phyloP scores from a whole-genome alignment of 2,329 filamentous ascomycete genomes.

The Huntiella moniliformis region DNA sequence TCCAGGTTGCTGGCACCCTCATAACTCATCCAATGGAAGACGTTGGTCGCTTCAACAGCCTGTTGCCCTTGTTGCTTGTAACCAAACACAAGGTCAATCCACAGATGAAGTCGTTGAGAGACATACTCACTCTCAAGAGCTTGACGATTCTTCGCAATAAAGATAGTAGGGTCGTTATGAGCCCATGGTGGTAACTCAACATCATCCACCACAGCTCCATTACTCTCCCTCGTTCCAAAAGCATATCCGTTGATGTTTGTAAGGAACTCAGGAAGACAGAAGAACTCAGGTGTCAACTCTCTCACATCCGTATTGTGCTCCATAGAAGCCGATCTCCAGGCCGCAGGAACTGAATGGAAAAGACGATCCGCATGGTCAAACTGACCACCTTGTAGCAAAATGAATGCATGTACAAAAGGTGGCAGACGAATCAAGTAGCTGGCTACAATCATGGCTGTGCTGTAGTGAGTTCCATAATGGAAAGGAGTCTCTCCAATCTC shows the following conservation, averaged over 20 bases:
- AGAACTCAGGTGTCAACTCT: slow-evolving; percentile 92
- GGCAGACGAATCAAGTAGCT: slow-evolving; percentile 90
- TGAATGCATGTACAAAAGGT: slow-evolving; percentile 89
- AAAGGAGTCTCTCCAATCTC: slow-evolving; percentile 90
- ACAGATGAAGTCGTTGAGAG: slow-evolving; percentile 71
- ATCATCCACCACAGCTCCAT: slow-evolving; percentile 60
- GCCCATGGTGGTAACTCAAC: slow-evolving; percentile 91
- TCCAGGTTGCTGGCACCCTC: slow-evolving; percentile 86
- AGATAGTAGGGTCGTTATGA: slow-evolving; percentile 86
- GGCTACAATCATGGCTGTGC: slow-evolving; percentile 95
- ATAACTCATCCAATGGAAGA: slow-evolving; percentile 92
- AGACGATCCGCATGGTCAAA: slow-evolving; percentile 93
- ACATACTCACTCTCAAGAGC: slow-evolving; percentile 87
- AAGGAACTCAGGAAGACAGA: slow-evolving; percentile 86
- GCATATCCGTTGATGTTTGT: slow-evolving; percentile 90
- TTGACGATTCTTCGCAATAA: slow-evolving; percentile 89
- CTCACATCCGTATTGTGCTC: slow-evolving; percentile 88
- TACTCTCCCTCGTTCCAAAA: slow-evolving; percentile 73
- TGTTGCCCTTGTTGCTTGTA: slow-evolving; percentile 86
- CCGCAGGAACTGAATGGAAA: slow-evolving; percentile 80
- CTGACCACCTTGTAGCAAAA: slow-evolving; percentile 81
- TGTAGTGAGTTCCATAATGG: slow-evolving; percentile 97
- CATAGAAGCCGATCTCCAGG: slow-evolving; percentile 77
- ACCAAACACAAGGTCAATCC: slow-evolving; percentile 93
- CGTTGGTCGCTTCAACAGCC: slow-evolving; percentile 77